Evolutionary conservation across 768 basidiomycete genomes (phyloP).

Genomic region (Calocera cornea): DNA sequence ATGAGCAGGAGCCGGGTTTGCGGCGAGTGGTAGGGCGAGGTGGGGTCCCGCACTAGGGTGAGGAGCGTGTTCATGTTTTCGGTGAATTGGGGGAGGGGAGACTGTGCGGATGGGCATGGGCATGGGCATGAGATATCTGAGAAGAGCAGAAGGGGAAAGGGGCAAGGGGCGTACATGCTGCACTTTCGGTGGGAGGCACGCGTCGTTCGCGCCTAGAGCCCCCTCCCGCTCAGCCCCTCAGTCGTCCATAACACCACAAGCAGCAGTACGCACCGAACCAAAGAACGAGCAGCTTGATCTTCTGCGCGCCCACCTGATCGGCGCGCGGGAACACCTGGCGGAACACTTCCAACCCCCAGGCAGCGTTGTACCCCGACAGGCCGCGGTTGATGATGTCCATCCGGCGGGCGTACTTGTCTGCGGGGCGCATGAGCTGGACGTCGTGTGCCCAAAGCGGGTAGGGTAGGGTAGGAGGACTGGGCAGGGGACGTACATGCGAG

Average conservation of each 20-base stretch:
- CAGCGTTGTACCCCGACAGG: conserved; percentile 70
- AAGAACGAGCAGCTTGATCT: conserved; percentile 59
- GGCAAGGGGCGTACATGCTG: conserved; percentile 46
- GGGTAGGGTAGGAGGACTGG: no score
- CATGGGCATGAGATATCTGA: neutral
- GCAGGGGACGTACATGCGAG: conserved; percentile 41
- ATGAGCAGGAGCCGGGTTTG: conserved; percentile 64
- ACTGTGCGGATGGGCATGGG: neutral
- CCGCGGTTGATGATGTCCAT: conserved; percentile 82
- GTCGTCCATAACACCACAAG: no score
- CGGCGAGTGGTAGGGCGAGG: conserved; percentile 54
- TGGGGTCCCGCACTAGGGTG: conserved; percentile 43
- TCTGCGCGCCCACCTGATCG: conserved; percentile 36
- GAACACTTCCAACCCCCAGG: conserved; percentile 71
- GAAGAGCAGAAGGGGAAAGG: neutral
- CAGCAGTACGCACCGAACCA: conserved; percentile 58
- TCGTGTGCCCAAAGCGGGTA: no score
- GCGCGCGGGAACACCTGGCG: conserved; percentile 56
- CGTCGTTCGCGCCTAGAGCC: conserved; percentile 47
- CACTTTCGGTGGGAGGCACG: conserved; percentile 44
- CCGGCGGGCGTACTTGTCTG: conserved; percentile 66
- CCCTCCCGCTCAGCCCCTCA: neutral
- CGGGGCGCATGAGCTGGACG: neutral
- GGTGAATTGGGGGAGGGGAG: conserved; percentile 46
- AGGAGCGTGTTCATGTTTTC: conserved; percentile 53